These are phyloP conservation scores for Lolium multiflorum DNA, from an alignment of 176 grass and related monocot species.

Conservation along the genomic window DNA sequence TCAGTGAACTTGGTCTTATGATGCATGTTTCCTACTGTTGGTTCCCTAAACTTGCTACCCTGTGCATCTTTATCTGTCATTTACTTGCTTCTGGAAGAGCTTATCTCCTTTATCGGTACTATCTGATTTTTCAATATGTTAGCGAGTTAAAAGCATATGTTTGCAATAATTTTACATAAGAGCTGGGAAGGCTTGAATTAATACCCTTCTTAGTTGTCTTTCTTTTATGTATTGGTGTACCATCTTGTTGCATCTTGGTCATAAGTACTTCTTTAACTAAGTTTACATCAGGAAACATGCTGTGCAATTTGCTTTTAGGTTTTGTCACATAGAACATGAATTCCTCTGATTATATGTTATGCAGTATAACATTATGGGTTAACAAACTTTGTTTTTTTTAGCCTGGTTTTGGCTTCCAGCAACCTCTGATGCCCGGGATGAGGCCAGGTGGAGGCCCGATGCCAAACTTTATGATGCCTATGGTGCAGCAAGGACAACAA, in stretches of 20 bases:
- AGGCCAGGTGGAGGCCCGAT: conserved; percentile 66
- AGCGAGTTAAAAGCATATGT: background rate
- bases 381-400: conserved; percentile 41
- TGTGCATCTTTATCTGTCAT: background rate
- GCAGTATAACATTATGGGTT: background rate
- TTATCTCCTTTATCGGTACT: background rate
- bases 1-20: background rate
- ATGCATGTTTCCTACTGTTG: background rate
- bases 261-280: background rate
- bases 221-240: background rate
- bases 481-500: conserved; percentile 87
- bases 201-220: background rate
- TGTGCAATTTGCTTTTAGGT: background rate
- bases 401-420: conserved; percentile 95
- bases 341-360: background rate
- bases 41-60: background rate
- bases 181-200: background rate
- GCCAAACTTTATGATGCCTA: conserved; percentile 80
- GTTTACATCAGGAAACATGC: background rate
- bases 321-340: background rate
- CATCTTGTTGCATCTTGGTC: background rate
- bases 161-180: background rate
- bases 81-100: background rate
- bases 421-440: conserved; percentile 86
- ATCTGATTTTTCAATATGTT: background rate